These are phyloP conservation scores for Fraxinus sp. DNA, from an alignment of 305 asterid genomes.

Conservation along the genomic window DNA sequence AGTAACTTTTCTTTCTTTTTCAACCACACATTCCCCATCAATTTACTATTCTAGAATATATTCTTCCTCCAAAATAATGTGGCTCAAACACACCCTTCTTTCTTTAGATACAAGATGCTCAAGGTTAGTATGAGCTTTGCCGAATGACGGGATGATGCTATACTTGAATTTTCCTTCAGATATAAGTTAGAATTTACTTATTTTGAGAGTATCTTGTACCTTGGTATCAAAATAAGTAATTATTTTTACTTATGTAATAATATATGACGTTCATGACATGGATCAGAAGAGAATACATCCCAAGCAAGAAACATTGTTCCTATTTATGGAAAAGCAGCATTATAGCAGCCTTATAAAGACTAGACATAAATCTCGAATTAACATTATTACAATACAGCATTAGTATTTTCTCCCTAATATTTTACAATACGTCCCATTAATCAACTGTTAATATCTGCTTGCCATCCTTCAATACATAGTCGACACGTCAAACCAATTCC, in stretches of 20 bases:
- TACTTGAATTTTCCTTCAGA: neutral
- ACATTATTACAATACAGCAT: neutral
- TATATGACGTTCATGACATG: neutral
- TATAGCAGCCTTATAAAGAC: neutral
- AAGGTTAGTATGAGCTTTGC: neutral
- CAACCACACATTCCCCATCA: too few relatives aligned
- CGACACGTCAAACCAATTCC: neutral
- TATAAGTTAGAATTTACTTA: neutral
- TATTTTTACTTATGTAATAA: neutral
- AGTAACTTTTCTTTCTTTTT: neutral
- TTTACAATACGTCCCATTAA: neutral
- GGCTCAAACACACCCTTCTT: too few relatives aligned
- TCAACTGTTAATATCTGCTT: neutral
- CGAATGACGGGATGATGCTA: too few relatives aligned
- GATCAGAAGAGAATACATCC: neutral
- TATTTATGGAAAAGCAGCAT: neutral
- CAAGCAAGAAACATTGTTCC: neutral
- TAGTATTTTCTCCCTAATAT: neutral
- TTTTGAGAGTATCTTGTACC: neutral
- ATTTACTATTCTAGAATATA: too few relatives aligned
- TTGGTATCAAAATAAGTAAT: neutral
- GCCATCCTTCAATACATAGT: neutral
- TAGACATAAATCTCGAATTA: neutral
- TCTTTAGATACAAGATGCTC: neutral
- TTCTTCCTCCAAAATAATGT: too few relatives aligned